Percentiles rank a stretch among this genome's conserved stretches.
phyloP scores from a whole-genome alignment of 139 green algal species.

The Gonium pectorale region DNA sequence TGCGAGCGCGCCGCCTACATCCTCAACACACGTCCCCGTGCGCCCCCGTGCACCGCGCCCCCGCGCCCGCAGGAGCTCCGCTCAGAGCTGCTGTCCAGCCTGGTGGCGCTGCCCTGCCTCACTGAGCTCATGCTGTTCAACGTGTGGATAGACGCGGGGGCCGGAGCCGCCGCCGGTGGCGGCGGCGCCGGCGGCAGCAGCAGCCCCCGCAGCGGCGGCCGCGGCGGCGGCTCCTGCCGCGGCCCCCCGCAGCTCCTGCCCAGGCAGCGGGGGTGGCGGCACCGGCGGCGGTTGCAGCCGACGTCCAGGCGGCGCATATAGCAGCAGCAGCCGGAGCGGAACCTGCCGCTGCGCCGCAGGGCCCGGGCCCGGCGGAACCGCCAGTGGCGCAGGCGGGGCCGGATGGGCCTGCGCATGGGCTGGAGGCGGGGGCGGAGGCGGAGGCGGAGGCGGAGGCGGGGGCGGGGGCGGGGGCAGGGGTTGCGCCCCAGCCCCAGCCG shows the following conservation, averaged over 20 bases:
- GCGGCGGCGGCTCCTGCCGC: neutral
- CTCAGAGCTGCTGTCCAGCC: neutral
- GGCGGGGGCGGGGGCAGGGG: neutral
- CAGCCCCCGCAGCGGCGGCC: neutral
- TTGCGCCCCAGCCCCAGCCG: no score
- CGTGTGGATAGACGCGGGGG: constrained; percentile 18
- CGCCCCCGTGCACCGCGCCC: no score
- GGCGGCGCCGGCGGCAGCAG: neutral
- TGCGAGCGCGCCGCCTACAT: no score
- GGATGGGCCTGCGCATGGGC: neutral
- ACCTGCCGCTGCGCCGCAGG: neutral
- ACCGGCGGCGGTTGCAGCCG: neutral
- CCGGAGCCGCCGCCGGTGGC: neutral
- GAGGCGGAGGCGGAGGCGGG: neutral
- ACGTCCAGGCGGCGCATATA: neutral
- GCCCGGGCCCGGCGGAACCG: neutral
- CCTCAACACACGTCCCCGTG: no score
- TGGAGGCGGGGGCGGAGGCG: neutral
- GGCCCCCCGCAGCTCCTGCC: neutral
- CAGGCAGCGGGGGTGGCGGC: neutral
- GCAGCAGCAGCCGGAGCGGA: constrained; percentile 25
- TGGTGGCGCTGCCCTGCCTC: constrained; percentile 1
- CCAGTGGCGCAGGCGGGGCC: no score
- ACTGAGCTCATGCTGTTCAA: constrained; percentile 40
- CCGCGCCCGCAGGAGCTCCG: constrained; percentile 7